A percentile compares a stretch with the other conserved stretches of the same genome.
Evolutionary conservation across 768 basidiomycete species (phyloP).

Genomic region (Strobilomyces dryophilus): DNA sequence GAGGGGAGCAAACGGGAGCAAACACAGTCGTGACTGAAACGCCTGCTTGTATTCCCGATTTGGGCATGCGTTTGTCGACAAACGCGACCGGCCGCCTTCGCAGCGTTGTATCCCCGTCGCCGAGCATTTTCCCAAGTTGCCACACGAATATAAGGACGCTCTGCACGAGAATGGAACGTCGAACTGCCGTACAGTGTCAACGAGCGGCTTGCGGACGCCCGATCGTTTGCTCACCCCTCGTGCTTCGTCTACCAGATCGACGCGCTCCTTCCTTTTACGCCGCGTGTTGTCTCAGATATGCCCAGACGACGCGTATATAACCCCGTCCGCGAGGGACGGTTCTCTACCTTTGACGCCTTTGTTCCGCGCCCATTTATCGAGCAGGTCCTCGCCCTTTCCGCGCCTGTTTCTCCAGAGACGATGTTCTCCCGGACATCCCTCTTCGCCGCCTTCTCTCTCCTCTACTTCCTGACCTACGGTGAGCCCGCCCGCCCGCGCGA

Average conservation of each 20-base stretch:
- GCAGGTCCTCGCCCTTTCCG: not conserved
- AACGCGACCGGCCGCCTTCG: not conserved
- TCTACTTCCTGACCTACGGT: no score
- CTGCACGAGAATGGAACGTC: not conserved
- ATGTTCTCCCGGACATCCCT: no score
- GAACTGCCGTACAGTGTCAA: not conserved
- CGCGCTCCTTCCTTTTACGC: constrained; percentile 15
- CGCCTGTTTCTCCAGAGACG: not conserved
- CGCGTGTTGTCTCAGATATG: constrained; percentile 8
- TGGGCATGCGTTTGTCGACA: constrained; percentile 24
- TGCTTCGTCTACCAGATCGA: not conserved
- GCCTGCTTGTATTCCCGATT: constrained; percentile 29
- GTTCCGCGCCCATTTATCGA: no score
- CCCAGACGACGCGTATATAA: constrained; percentile 8
- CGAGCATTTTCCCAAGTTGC: not conserved
- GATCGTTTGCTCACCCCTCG: not conserved
- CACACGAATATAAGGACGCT: constrained; percentile 13
- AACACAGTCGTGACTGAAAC: constrained; percentile 7
- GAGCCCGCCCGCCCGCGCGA: no score
- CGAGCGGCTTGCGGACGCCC: not conserved
- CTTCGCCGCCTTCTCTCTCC: no score
- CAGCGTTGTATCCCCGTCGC: not conserved
- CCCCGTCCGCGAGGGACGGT: not conserved
- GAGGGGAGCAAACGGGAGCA: constrained; percentile 10
- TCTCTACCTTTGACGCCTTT: not conserved